Base-by-base conservation (phyloP, 1,139 yeast species). In the Lodderomyces parapsilosis region DNA sequence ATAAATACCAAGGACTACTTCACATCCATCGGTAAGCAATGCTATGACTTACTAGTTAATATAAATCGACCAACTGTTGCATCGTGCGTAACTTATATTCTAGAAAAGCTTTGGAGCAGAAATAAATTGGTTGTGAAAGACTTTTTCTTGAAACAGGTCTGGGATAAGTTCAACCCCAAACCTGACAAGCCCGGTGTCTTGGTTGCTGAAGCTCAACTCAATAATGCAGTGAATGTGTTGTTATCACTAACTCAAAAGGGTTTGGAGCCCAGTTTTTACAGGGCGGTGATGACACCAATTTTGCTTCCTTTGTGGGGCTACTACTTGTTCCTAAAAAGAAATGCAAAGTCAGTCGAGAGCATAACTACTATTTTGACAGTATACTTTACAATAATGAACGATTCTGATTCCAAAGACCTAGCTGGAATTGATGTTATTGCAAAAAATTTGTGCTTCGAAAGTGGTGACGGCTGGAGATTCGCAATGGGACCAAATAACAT, bases 211-310 rank as follows among this genome's bases (percentile, higher is more conserved):
- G 66, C 71, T 11, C 71, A 71, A 6, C 57, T 86, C 14, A 85
- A 85, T 53, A 81, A 84, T 58, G 69, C 71, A 6, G 64, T 86
- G n/a, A 84, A 83, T 57, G 89, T 84, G 0, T 54, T 85, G 13
- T 64, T 85, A 1, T 80, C 93, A 0, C 54, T 88, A 10, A 65
- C 85, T 0, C 80, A 80, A 53, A 80, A 76, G 49, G 68, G 74
- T 2, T 60, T 69, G n/a, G 54, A 74, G 1, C 52, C 59, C 0
- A 77, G 74, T 2, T 60, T 86, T 7, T 53, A 77, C 14, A 50
- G 51, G 17, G 68, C 62, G 7, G 48, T 81, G 4, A 69, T 81
- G 41, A 51, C 61, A 13, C 82, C 77, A 1, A 64, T 83, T 23
- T 34, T 74, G 31, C 48, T 73, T 36, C 58, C 74, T 1, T 45